A percentile compares a stretch with the other conserved stretches of the same genome.
These are phyloP conservation scores for Russula virescens DNA, from an alignment of 768 basidiomycete genomes.

Conservation along the genomic window DNA sequence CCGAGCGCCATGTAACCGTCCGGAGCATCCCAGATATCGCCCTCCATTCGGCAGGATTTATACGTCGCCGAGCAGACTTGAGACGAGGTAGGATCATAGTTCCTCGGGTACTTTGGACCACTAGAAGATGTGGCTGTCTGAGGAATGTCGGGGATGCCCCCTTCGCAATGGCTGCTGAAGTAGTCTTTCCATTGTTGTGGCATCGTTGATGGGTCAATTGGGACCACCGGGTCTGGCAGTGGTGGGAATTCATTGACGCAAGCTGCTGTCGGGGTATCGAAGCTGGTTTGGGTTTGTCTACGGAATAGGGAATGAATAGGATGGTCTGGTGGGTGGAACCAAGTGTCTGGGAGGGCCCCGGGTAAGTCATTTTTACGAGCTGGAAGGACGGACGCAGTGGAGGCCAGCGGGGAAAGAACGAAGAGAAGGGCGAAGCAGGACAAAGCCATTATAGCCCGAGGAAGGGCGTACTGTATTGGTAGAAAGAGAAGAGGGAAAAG, in stretches of 20 bases:
- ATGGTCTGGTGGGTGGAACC: constrained; percentile 62
- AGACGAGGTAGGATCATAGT: constrained; percentile 39
- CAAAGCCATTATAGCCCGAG: not conserved
- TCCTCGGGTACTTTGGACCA: constrained; percentile 36
- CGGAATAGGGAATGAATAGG: constrained; percentile 58
- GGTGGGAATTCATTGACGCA: constrained; percentile 49
- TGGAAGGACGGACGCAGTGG: constrained; percentile 15
- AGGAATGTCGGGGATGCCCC: constrained; percentile 69
- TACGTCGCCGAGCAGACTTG: constrained; percentile 73
- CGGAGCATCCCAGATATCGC: constrained; percentile 76
- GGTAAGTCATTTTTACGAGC: constrained; percentile 25
- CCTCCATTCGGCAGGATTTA: constrained; percentile 40
- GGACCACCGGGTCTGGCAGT: constrained; percentile 37
- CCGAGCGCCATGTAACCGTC: constrained; percentile 55
- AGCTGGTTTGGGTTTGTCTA: constrained; percentile 33
- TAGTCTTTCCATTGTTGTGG: constrained; percentile 72
- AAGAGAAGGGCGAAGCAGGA: constrained; percentile 17
- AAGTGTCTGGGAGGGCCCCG: constrained; percentile 33
- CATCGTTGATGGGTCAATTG: constrained; percentile 45
- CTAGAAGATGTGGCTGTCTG: constrained; percentile 28
- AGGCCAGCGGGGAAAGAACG: constrained; percentile 15
- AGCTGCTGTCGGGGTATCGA: constrained; percentile 39
- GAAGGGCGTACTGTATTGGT: not conserved
- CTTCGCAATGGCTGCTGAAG: constrained; percentile 59
- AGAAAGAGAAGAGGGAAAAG: not conserved